Conservation (phyloP, 2,329 filamentous ascomycete species). For the Graphiopsis chlorocephala region DNA sequence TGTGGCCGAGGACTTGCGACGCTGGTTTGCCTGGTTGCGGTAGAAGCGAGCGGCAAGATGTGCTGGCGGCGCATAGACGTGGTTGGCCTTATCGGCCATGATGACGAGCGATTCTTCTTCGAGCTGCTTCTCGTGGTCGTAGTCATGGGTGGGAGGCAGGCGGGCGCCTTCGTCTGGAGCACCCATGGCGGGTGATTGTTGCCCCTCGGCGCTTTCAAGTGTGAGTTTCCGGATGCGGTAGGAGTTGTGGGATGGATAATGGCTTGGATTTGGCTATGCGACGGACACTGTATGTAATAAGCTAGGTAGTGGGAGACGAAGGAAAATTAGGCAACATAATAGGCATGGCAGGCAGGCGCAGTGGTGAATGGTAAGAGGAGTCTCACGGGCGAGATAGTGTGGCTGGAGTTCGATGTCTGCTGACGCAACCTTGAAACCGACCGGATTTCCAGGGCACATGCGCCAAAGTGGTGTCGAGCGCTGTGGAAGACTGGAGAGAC, state of each 20-base stretch:
- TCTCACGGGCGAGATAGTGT: background rate
- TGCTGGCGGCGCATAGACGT: constrained; percentile 64
- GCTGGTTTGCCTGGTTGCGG: constrained; percentile 56
- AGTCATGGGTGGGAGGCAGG: background rate
- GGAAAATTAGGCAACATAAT: background rate
- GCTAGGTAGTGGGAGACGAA: background rate
- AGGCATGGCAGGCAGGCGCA: background rate
- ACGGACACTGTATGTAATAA: background rate
- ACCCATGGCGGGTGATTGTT: constrained; percentile 8
- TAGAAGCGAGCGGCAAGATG: constrained; percentile 78
- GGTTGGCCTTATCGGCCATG: constrained; percentile 15
- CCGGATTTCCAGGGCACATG: background rate
- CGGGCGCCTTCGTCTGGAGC: constrained; percentile 5
- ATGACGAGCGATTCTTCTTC: constrained; percentile 13
- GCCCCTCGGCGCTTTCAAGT: constrained; percentile 1
- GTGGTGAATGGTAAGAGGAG: background rate
- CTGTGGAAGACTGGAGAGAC: background rate
- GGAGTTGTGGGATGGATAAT: background rate
- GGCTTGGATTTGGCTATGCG: background rate
- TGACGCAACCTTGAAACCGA: background rate
- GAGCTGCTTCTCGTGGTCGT: constrained; percentile 7
- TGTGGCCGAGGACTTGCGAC: constrained; percentile 70
- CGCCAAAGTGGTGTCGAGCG: background rate
- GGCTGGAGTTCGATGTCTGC: constrained; percentile 2
- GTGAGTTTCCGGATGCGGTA: constrained; percentile 6